Percentiles rank a stretch among this genome's conserved stretches.
Evolutionary conservation across 2,329 filamentous ascomycete species (phyloP).

Genomic region (Aspergillus melleus): DNA sequence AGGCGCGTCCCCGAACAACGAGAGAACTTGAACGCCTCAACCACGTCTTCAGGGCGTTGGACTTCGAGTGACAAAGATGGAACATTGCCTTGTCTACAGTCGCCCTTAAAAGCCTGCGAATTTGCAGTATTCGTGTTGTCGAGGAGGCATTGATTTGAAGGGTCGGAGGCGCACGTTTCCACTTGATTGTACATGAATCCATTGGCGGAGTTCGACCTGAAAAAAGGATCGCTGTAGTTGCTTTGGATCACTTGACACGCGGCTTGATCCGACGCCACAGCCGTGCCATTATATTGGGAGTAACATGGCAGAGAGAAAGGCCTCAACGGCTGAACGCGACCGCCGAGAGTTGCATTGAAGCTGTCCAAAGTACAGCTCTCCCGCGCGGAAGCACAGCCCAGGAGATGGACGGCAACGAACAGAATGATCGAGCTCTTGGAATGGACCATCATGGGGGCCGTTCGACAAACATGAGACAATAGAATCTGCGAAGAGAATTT

Average conservation of each 20-base stretch:
- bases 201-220: conserved; percentile 18
- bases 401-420: conserved; percentile 3
- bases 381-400: not conserved
- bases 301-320: conserved; percentile 15
- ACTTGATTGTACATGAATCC: conserved; percentile 24
- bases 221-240: conserved; percentile 15
- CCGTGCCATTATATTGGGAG: conserved; percentile 11
- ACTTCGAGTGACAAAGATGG: conserved; percentile 13
- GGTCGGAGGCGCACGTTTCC: conserved; percentile 21
- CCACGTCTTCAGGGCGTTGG: conserved; percentile 5
- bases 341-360: conserved; percentile 11
- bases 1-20: conserved; percentile 34
- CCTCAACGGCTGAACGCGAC: conserved; percentile 9
- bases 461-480: not conserved
- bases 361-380: not conserved
- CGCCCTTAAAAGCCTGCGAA: not conserved
- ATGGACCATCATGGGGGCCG: conserved; percentile 1
- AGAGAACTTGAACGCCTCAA: conserved; percentile 11
- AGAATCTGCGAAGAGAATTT: not conserved
- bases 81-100: conserved; percentile 14
- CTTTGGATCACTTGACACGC: conserved; percentile 9
- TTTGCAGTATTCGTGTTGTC: conserved; percentile 16
- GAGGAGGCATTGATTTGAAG: conserved; percentile 17
- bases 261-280: conserved; percentile 4
- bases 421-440: conserved; percentile 4